phyloP scores from a whole-genome alignment of 2,329 filamentous ascomycete genomes.

The Alternaria sp. region DNA sequence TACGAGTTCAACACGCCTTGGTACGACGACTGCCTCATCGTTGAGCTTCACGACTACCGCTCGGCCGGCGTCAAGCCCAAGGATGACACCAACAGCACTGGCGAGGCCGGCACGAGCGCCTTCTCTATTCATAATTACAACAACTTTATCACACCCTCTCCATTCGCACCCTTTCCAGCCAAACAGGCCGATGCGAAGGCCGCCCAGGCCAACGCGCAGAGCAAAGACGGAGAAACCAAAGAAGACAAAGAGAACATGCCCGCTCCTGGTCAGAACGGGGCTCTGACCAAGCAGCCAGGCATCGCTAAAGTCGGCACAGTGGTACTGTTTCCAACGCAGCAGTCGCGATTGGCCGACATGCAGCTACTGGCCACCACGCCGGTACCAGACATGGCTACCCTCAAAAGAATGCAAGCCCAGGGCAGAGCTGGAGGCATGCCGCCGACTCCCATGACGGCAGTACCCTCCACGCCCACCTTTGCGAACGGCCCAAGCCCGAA shows the following conservation, averaged over 20 bases:
- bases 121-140: conserved; percentile 95
- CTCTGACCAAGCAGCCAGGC: conserved; percentile 53
- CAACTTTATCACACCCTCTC: conserved; percentile 86
- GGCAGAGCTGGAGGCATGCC: conserved; percentile 62
- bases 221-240: conserved; percentile 30
- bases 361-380: conserved; percentile 77
- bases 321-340: conserved; percentile 82
- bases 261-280: conserved; percentile 56
- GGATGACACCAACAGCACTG: conserved; percentile 55
- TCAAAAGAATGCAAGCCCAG: conserved; percentile 56
- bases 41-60: conserved; percentile 90
- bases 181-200: conserved; percentile 35
- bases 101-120: conserved; percentile 66
- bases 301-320: conserved; percentile 71
- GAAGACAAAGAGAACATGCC: conserved; percentile 65
- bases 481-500: conserved; percentile 71
- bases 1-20: conserved; percentile 74
- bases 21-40: conserved; percentile 91
- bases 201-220: conserved; percentile 26
- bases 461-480: conserved; percentile 64
- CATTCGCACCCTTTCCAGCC: conserved; percentile 74
- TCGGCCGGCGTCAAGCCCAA: conserved; percentile 65
- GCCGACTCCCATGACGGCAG: conserved; percentile 65
- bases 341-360: conserved; percentile 77
- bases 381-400: conserved; percentile 55